A percentile compares a stretch with the other conserved stretches of the same genome.
Conservation (phyloP, 1,139 yeast species). For the Diutina neorugosa region DNA sequence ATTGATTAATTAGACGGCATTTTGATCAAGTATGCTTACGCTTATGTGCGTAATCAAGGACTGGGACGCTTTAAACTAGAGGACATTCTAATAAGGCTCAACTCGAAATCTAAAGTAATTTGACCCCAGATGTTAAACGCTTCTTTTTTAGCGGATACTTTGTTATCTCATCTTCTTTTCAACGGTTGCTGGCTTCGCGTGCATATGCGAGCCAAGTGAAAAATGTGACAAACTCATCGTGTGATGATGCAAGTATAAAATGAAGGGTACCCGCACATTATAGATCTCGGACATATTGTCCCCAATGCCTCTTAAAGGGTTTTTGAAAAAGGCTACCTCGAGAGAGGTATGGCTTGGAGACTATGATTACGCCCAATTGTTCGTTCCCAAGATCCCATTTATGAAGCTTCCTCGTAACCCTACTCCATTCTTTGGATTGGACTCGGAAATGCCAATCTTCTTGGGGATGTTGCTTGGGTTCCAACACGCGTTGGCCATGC, state of each 20-base stretch:
- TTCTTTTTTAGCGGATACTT: neutral
- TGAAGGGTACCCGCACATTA: neutral
- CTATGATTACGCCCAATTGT: neutral
- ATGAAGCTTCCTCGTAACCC: neutral
- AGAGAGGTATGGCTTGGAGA: conserved; percentile 3
- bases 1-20: neutral
- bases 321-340: neutral
- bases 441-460: conserved; percentile 2
- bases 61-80: too few species aligned
- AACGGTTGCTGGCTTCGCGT: neutral
- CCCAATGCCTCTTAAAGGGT: neutral
- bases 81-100: too few species aligned
- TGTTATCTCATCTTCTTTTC: neutral
- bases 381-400: conserved; percentile 2
- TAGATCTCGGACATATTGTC: neutral
- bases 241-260: neutral
- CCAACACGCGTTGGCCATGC: conserved; percentile 3
- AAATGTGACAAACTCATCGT: neutral
- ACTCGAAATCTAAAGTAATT: too few species aligned
- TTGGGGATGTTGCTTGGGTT: conserved; percentile 1
- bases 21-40: neutral
- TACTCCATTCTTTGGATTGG: neutral
- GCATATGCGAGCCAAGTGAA: neutral
- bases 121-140: too few species aligned
- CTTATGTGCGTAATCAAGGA: too few species aligned